Evolutionary conservation across 176 grass and related monocot species (phyloP).

Genomic region (Ensete glaucum): DNA sequence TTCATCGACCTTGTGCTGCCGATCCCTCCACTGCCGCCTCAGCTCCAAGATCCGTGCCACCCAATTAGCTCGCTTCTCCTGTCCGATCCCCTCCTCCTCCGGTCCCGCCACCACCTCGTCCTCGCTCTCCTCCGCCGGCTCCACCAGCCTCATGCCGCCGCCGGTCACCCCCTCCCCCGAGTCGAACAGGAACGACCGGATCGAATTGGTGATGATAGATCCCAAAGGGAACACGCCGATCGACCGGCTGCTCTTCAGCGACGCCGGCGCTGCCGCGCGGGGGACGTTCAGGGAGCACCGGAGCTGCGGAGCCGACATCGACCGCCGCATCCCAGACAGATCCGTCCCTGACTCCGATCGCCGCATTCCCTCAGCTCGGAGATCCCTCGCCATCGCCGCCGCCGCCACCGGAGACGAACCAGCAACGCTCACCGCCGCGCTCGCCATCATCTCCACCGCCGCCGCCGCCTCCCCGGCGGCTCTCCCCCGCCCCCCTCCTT

Average conservation of each 20-base stretch:
- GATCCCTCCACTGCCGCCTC: conserved; percentile 25
- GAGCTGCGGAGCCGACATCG: conserved; percentile 55
- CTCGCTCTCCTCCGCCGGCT: conserved; percentile 26
- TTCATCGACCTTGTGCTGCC: conserved; percentile 3
- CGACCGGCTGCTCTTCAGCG: conserved; percentile 59
- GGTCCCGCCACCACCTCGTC: conserved; percentile 15
- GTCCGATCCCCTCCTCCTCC: not conserved
- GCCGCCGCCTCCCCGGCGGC: too few species aligned
- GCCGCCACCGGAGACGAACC: not conserved
- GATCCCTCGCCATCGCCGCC: not conserved
- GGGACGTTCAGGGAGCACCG: conserved; percentile 19
- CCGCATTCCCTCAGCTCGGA: not conserved
- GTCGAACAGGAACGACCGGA: conserved; percentile 27
- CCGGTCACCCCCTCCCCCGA: conserved; percentile 16
- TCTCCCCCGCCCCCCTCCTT: too few species aligned
- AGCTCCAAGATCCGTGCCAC: conserved; percentile 64
- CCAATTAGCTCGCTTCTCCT: conserved; percentile 49
- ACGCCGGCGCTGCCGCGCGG: conserved; percentile 28
- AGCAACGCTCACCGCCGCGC: too few species aligned
- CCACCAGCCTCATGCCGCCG: conserved; percentile 8
- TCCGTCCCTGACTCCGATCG: not conserved
- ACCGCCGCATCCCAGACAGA: conserved; percentile 43
- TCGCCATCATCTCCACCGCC: too few species aligned
- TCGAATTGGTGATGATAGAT: conserved; percentile 25
- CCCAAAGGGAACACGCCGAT: conserved; percentile 58